Evolutionary conservation across 2,329 filamentous ascomycete genomes (phyloP).

Genomic region (Sarocladium kiliense): DNA sequence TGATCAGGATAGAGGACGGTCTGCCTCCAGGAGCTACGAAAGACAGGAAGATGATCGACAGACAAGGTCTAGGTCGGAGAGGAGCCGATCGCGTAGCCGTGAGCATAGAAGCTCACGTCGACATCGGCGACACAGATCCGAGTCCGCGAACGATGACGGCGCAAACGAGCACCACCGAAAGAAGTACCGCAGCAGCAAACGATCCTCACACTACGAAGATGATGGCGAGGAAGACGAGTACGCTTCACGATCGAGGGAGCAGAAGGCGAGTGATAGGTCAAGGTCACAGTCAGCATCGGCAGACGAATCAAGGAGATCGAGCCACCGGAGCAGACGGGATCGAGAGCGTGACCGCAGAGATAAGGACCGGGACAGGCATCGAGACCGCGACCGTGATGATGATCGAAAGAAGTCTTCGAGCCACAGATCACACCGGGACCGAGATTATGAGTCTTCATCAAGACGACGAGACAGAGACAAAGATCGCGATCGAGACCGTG

Average conservation of each 20-base stretch:
- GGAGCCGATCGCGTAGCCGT: constrained; percentile 32
- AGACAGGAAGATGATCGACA: constrained; percentile 16
- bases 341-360: constrained; percentile 33
- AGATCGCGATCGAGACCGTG: constrained; percentile 31
- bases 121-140: constrained; percentile 51
- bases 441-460: constrained; percentile 28
- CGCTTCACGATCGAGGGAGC: constrained; percentile 28
- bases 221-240: constrained; percentile 49
- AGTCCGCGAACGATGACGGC: constrained; percentile 43
- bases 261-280: constrained; percentile 48
- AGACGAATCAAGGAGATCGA: constrained; percentile 50
- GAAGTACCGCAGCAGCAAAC: constrained; percentile 39
- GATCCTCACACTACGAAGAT: constrained; percentile 35
- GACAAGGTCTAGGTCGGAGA: not conserved
- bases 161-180: constrained; percentile 46
- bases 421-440: constrained; percentile 39
- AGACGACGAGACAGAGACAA: constrained; percentile 31
- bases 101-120: constrained; percentile 42
- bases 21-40: constrained; percentile 11
- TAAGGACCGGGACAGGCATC: constrained; percentile 31
- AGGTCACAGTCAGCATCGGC: constrained; percentile 55
- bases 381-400: constrained; percentile 31
- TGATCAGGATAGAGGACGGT: constrained; percentile 19
- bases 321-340: constrained; percentile 54
- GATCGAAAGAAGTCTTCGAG: constrained; percentile 33